phyloP scores from a whole-genome alignment of 805 yeast genomes.

The Kodamaea hsintzibuensis region DNA sequence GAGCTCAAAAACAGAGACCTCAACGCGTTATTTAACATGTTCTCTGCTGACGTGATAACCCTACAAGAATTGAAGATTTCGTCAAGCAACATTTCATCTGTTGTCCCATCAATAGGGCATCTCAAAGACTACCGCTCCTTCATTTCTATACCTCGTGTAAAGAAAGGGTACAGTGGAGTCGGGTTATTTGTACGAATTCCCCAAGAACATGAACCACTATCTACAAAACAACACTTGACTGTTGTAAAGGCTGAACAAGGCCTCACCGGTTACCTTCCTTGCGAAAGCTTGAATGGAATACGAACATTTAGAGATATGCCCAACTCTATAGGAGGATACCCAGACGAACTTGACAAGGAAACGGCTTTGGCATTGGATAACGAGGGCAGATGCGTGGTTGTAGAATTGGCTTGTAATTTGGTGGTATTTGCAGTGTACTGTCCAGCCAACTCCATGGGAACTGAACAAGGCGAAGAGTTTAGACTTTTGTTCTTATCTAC shows the following conservation, averaged over 20 bases:
- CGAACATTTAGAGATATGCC: slow-evolving; percentile 15
- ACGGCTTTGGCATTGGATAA: slow-evolving; percentile 56
- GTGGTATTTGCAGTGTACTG: slow-evolving; percentile 76
- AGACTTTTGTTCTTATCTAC: slow-evolving; percentile 58
- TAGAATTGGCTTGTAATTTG: slow-evolving; percentile 65
- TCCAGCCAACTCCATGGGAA: slow-evolving; percentile 83
- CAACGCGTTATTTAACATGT: slow-evolving; percentile 46
- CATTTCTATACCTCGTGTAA: slow-evolving; percentile 63
- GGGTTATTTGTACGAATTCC: slow-evolving; percentile 73
- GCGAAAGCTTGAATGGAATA: neutral
- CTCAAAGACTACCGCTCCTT: slow-evolving; percentile 62
- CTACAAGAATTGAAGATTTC: slow-evolving; percentile 81
- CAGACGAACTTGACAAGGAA: slow-evolving; percentile 36
- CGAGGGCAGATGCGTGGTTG: slow-evolving; percentile 81
- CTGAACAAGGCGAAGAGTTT: slow-evolving; percentile 64
- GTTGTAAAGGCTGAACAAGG: slow-evolving; percentile 89
- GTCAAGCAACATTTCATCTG: slow-evolving; percentile 20
- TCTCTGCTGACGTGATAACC: slow-evolving; percentile 76
- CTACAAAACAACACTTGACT: slow-evolving; percentile 37
- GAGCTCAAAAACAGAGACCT: slow-evolving; percentile 35
- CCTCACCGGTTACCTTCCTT: slow-evolving; percentile 59
- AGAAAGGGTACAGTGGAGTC: slow-evolving; percentile 91
- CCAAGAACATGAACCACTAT: slow-evolving; percentile 40
- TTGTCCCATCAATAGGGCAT: slow-evolving; percentile 47
- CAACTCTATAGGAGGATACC: slow-evolving; percentile 70